Conservation (phyloP, 805 yeast genomes). For the Wickerhamomyces alni region DNA sequence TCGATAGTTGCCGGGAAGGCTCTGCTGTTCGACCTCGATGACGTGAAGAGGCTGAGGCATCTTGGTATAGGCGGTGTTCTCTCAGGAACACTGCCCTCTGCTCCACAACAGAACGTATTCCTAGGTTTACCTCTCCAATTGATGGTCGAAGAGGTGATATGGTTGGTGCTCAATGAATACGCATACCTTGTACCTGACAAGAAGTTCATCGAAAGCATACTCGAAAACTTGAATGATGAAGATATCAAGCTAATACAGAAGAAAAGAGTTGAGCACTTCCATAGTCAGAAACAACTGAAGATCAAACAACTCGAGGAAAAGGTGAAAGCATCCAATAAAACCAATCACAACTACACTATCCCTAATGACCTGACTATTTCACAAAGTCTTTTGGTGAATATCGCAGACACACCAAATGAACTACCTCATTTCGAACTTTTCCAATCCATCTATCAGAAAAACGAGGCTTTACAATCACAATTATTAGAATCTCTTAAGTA, state of each 20-base stretch:
- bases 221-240: slow-evolving; percentile 6
- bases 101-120: slow-evolving; percentile 93
- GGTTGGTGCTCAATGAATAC: slow-evolving; percentile 43
- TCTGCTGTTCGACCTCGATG: slow-evolving; percentile 52
- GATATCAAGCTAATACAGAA: slow-evolving; percentile 14
- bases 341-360: neutral
- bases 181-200: slow-evolving; percentile 41
- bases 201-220: slow-evolving; percentile 17
- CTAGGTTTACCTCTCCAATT: slow-evolving; percentile 77
- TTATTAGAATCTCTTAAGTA: slow-evolving; percentile 3
- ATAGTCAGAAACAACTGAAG: slow-evolving; percentile 6
- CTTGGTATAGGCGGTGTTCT: slow-evolving; percentile 71
- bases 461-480: slow-evolving; percentile 7
- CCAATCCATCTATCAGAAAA: slow-evolving; percentile 9
- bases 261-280: neutral
- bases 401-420: slow-evolving; percentile 13
- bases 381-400: slow-evolving; percentile 13
- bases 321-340: neutral
- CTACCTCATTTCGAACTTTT: slow-evolving; percentile 12
- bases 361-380: slow-evolving; percentile 7
- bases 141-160: slow-evolving; percentile 65
- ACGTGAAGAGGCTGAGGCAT: slow-evolving; percentile 48
- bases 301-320: slow-evolving; percentile 2
- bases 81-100: slow-evolving; percentile 76
- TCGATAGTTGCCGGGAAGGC: slow-evolving; percentile 38